Percentiles rank a stretch among this genome's conserved stretches.
phyloP scores from a whole-genome alignment of 345 rosid genomes.

The Euclidium syriacum region DNA sequence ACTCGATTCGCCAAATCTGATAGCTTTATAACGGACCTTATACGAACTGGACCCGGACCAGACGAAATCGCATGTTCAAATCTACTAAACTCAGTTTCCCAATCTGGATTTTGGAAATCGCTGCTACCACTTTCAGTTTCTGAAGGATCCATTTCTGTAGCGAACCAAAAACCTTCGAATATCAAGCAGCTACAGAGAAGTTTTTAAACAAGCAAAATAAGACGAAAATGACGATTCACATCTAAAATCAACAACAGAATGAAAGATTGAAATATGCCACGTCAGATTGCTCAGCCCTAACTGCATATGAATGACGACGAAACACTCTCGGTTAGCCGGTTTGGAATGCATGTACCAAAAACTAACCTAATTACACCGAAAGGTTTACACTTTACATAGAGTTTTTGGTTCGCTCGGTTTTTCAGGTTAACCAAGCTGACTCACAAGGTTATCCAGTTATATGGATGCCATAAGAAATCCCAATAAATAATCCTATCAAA shows the following conservation, averaged over 20 bases:
- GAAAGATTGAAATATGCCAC: background rate
- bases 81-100: constrained; percentile 38
- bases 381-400: background rate
- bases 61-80: constrained; percentile 36
- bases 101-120: constrained; percentile 19
- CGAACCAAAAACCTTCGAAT: background rate
- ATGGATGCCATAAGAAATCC: too few relatives aligned
- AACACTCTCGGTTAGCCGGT: background rate
- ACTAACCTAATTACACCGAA: background rate
- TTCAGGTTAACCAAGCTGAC: background rate
- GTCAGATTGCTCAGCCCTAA: background rate
- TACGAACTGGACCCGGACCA: constrained; percentile 30
- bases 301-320: background rate
- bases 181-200: background rate
- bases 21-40: constrained; percentile 36
- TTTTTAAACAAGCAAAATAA: background rate
- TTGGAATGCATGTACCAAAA: background rate
- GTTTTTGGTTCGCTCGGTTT: background rate
- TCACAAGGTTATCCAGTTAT: background rate
- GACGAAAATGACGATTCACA: background rate
- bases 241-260: background rate
- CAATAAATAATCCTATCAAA: too few relatives aligned
- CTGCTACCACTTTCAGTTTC: background rate
- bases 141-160: constrained; percentile 18
- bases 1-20: constrained; percentile 28